Evolutionary conservation across 148 eudicot genomes (phyloP).

Genomic region (Pouteria glomerata): DNA sequence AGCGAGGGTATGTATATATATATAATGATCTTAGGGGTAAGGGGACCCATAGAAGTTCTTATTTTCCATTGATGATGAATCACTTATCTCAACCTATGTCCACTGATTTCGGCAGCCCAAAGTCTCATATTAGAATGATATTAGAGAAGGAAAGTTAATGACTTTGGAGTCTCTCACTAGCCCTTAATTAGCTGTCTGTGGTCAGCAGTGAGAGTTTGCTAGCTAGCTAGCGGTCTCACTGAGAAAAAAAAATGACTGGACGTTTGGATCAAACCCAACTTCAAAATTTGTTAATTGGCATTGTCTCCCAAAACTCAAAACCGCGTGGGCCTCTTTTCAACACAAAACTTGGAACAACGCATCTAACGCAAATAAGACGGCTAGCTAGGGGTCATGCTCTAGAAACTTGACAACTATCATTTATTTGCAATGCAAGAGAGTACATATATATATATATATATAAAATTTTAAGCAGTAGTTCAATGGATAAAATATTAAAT

Average conservation of each 20-base stretch:
- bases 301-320: not conserved
- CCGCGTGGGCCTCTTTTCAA: constrained; percentile 9
- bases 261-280: not conserved
- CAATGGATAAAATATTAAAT: no score
- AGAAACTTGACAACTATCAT: not conserved
- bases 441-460: no score
- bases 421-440: not conserved
- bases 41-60: not conserved
- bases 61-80: not conserved
- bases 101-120: not conserved
- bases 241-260: not conserved
- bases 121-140: not conserved
- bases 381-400: not conserved
- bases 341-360: not conserved
- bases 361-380: not conserved
- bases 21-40: no score
- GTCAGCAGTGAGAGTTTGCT: not conserved
- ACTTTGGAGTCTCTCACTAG: not conserved
- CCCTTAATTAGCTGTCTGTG: no score
- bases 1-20: no score
- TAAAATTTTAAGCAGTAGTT: no score
- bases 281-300: no score
- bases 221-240: not conserved
- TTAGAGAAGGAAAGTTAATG: not conserved
- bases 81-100: not conserved